Percentiles rank a stretch among this genome's conserved stretches.
Evolutionary conservation across 495 filamentous ascomycete species (phyloP).

Genomic region (Penicillium alfredii): DNA sequence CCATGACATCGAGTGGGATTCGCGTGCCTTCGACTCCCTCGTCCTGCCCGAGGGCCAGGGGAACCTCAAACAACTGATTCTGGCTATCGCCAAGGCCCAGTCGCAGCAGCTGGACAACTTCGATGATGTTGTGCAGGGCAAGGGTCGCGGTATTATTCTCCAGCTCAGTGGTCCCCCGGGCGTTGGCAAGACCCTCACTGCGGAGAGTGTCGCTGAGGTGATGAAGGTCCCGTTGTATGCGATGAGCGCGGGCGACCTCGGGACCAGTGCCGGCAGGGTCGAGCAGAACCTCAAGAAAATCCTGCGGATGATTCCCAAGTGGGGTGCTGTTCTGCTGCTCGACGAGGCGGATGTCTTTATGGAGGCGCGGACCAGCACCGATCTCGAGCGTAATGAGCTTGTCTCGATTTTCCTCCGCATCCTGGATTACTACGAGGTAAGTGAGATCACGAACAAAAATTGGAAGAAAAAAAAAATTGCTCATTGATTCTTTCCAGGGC

Average conservation of each 20-base stretch:
- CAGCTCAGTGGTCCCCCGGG: slow-evolving; percentile 39
- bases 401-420: slow-evolving; percentile 48
- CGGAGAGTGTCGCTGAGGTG: slow-evolving; percentile 31
- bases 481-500: slow-evolving; percentile 32
- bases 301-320: slow-evolving; percentile 43
- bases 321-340: slow-evolving; percentile 41
- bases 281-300: slow-evolving; percentile 46
- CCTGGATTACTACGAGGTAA: slow-evolving; percentile 45
- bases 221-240: slow-evolving; percentile 28
- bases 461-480: too few species aligned
- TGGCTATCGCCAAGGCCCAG: slow-evolving; percentile 27
- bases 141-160: slow-evolving; percentile 33
- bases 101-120: slow-evolving; percentile 21
- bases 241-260: slow-evolving; percentile 52
- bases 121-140: slow-evolving; percentile 28
- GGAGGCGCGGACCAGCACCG: slow-evolving; percentile 27
- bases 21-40: slow-evolving; percentile 49
- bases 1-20: slow-evolving; percentile 46
- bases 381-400: slow-evolving; percentile 37
- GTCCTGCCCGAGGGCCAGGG: slow-evolving; percentile 35
- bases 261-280: slow-evolving; percentile 41
- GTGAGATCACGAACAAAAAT: slow-evolving; percentile 8
- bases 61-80: slow-evolving; percentile 25
- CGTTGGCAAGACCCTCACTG: slow-evolving; percentile 40
- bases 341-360: slow-evolving; percentile 47